These are phyloP conservation scores for Tephrocybe sp. DNA, from an alignment of 768 basidiomycete genomes.

Conservation along the genomic window DNA sequence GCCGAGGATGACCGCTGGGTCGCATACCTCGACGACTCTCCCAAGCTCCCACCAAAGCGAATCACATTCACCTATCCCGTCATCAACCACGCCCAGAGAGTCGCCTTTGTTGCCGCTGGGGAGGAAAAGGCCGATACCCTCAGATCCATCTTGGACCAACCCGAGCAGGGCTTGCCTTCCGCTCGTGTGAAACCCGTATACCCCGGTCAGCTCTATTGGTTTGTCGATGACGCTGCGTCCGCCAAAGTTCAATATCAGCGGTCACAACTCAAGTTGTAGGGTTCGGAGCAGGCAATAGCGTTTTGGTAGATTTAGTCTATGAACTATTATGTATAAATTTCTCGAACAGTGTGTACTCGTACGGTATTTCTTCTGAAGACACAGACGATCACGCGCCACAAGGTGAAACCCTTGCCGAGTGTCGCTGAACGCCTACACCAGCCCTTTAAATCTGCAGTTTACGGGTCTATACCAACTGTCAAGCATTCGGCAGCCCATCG, in stretches of 20 bases:
- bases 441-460: too few relatives aligned
- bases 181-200: slow-evolving; percentile 74
- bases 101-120: slow-evolving; percentile 89
- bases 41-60: slow-evolving; percentile 87
- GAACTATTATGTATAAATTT: not conserved
- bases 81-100: slow-evolving; percentile 83
- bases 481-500: not conserved
- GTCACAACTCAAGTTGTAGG: slow-evolving; percentile 56
- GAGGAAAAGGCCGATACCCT: slow-evolving; percentile 80
- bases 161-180: slow-evolving; percentile 79
- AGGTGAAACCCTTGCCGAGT: too few relatives aligned
- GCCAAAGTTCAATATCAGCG: slow-evolving; percentile 57
- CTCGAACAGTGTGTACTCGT: too few relatives aligned
- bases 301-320: not conserved
- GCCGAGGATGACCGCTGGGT: slow-evolving; percentile 93
- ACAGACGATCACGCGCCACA: too few relatives aligned
- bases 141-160: slow-evolving; percentile 70
- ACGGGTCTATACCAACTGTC: too few relatives aligned
- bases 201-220: slow-evolving; percentile 93
- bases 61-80: slow-evolving; percentile 93
- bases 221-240: slow-evolving; percentile 85
- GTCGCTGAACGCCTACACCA: too few relatives aligned
- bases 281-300: not conserved
- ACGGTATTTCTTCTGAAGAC: too few relatives aligned
- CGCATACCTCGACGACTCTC: slow-evolving; percentile 88